Evolutionary conservation across 495 filamentous ascomycete species (phyloP), one percentile per base, ranked within the genome.

Genomic region (Elasticomyces elasticus): DNA sequence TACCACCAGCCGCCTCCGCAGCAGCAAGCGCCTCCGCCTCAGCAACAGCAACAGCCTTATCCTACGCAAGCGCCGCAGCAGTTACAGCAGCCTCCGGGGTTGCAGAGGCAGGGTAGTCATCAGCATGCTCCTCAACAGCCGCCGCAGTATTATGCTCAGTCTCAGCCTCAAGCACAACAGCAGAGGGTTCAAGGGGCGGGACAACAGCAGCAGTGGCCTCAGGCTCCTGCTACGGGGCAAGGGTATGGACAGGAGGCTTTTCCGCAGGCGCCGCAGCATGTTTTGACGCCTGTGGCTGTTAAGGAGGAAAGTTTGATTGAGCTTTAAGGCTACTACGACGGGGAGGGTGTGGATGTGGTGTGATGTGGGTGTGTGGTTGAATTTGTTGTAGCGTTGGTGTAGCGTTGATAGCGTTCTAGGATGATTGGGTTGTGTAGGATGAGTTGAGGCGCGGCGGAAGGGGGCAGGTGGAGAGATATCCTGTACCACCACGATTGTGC

Each of bases 231-330:
- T 1, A 40, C 50, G 50, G 64, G 81, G 52, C 60, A 67, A 2
- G 74, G 81, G 10, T 87, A 85, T 60, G 73, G 72, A 2, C 78
- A 82, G 59, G 79, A 86, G 33, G 67, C 79, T 35, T 83, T 88
- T 64, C 82, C 84, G 40, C 69, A 73, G 0, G 85, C 76, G 48
- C 80, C 80, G 27, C 80, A 79, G 60, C 77, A 85, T 59, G 74
- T n/a, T n/a, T n/a, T n/a, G n/a, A n/a, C 79, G 27, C 75, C 70
- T 35, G 52, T 45, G 13, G 48, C 52, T 27, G 45, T 20, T 9
- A 56, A 49, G 43, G 91, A 97, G 69, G 91, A 97, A 69, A 89
- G 85, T 62, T 71, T 97, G 67, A 97, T 97, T 70, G 91, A 97
- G 64, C 72, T 87, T 52, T 87, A 49, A 27, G 15, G 19, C 35